Conservation (phyloP, 2,329 filamentous ascomycete genomes). For the Epichloe uncinata region DNA sequence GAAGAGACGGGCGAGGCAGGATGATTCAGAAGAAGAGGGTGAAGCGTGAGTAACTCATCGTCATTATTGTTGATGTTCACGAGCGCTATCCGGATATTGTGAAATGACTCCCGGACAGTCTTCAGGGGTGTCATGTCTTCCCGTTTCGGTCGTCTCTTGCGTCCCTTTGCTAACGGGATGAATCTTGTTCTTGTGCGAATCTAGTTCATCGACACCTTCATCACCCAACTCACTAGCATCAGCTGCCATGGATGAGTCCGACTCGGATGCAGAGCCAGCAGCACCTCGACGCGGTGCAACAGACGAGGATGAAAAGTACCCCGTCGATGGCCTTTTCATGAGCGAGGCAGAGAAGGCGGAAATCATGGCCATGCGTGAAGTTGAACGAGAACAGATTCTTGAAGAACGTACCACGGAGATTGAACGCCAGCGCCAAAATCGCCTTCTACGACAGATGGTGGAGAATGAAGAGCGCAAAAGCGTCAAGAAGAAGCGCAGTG, state of each 20-base stretch:
- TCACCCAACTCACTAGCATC: slow-evolving; percentile 67
- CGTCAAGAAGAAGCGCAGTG: slow-evolving; percentile 60
- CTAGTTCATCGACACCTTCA: slow-evolving; percentile 54
- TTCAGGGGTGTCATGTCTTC: background rate
- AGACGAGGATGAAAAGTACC: slow-evolving; percentile 56
- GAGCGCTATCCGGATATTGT: background rate
- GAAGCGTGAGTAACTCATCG: slow-evolving; percentile 24
- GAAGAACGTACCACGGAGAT: slow-evolving; percentile 77
- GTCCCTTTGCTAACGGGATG: slow-evolving; percentile 4
- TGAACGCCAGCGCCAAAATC: slow-evolving; percentile 69
- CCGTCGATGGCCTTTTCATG: slow-evolving; percentile 76
- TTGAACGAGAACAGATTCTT: slow-evolving; percentile 80
- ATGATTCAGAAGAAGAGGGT: slow-evolving; percentile 50
- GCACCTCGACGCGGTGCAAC: slow-evolving; percentile 24
- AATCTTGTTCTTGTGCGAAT: background rate
- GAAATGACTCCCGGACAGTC: background rate
- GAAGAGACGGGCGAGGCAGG: slow-evolving; percentile 29
- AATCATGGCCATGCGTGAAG: slow-evolving; percentile 78
- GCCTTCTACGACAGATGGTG: slow-evolving; percentile 66
- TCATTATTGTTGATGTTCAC: background rate
- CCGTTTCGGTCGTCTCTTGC: background rate
- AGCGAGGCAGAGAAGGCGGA: slow-evolving; percentile 60
- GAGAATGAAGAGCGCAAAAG: slow-evolving; percentile 46
- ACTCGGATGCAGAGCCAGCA: slow-evolving; percentile 42
- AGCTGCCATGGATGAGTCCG: slow-evolving; percentile 80